Conservation (phyloP, 1,284 basidiomycete genomes). For the Polyporus tsugae region DNA sequence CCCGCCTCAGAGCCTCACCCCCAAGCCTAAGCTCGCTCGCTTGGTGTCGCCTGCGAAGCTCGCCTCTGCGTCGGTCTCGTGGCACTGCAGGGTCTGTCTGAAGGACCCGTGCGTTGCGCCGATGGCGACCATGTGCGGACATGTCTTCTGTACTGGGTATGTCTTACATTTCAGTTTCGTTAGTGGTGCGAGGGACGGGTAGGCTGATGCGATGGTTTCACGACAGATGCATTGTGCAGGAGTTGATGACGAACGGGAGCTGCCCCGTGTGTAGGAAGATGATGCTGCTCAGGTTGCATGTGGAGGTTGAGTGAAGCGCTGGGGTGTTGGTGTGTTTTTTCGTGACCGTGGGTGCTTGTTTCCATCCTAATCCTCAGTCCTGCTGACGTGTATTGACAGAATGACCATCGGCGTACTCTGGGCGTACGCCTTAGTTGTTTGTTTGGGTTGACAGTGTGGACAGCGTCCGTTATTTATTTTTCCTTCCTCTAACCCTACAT, state of each 20-base stretch:
- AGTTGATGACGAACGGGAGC: conserved; percentile 37
- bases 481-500: not conserved
- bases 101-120: conserved; percentile 40
- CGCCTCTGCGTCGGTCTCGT: conserved; percentile 16
- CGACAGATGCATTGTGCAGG: conserved; percentile 40
- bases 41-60: not conserved
- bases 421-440: not conserved
- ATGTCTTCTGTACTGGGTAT: conserved; percentile 43
- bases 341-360: not conserved
- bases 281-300: conserved; percentile 40
- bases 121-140: conserved; percentile 43
- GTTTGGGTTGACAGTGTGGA: not conserved
- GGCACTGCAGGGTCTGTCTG: conserved; percentile 42
- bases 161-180: conserved; percentile 8
- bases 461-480: not conserved
- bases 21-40: conserved; percentile 6
- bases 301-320: conserved; percentile 25
- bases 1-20: conserved; percentile 15
- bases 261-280: conserved; percentile 42
- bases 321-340: not conserved
- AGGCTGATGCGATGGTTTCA: not conserved
- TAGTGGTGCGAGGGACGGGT: not conserved
- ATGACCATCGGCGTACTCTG: not conserved
- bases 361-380: not conserved
- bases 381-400: not conserved